These are phyloP conservation scores for Brassica incana DNA, from an alignment of 345 rosid species.

Conservation along the genomic window DNA sequence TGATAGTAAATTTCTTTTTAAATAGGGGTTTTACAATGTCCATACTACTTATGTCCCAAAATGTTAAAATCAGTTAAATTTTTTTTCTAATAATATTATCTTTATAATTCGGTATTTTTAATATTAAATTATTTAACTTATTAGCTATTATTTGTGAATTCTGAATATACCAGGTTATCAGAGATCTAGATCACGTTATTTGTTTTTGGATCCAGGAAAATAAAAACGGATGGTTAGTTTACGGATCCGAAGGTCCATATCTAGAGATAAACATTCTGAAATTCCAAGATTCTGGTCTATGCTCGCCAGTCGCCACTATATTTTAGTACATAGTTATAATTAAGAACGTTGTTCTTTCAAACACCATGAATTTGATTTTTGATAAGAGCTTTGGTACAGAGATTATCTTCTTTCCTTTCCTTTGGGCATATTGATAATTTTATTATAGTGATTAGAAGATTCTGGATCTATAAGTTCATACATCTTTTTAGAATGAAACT, in stretches of 20 bases:
- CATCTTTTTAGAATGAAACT: neutral
- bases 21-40: neutral
- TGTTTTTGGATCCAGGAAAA: neutral
- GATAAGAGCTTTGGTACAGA: neutral
- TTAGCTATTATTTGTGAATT: neutral
- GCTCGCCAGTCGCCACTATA: neutral
- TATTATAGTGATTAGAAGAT: neutral
- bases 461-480: neutral
- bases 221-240: neutral
- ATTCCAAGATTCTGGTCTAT: neutral
- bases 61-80: neutral
- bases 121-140: neutral
- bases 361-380: neutral
- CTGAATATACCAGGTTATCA: neutral
- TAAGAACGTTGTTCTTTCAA: neutral
- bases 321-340: neutral
- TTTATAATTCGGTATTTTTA: neutral
- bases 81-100: neutral
- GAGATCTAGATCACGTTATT: neutral
- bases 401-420: neutral
- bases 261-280: neutral
- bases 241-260: neutral
- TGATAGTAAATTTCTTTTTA: no score
- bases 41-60: neutral
- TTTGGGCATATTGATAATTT: neutral